phyloP scores from a whole-genome alignment of 1,139 yeast species.

The Eremothecium sinecaudum region DNA sequence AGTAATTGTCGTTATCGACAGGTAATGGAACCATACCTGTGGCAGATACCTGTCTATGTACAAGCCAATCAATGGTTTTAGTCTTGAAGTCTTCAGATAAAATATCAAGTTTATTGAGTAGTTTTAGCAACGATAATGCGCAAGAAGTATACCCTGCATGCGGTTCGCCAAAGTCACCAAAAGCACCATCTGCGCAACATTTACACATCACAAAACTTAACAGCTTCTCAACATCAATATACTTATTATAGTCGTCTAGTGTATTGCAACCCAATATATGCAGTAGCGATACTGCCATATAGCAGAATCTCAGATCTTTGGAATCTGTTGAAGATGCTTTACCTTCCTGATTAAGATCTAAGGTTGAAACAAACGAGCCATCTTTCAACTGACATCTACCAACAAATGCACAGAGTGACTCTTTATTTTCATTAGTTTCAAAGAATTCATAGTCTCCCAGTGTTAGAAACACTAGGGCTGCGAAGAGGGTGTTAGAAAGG shows the following conservation, averaged over 20 bases:
- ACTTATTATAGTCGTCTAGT: conserved; percentile 25
- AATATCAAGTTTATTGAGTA: conserved; percentile 34
- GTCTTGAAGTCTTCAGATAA: conserved; percentile 17
- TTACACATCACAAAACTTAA: conserved; percentile 37
- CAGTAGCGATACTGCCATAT: conserved; percentile 61
- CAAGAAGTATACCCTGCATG: conserved; percentile 89
- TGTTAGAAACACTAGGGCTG: conserved; percentile 15
- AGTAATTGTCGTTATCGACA: conserved; percentile 25
- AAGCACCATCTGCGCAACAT: conserved; percentile 58
- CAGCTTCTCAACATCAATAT: conserved; percentile 38
- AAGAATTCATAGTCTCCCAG: conserved; percentile 17
- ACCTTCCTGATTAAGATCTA: conserved; percentile 32
- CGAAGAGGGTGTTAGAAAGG: conserved; percentile 28
- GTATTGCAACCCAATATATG: conserved; percentile 37
- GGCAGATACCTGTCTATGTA: conserved; percentile 48
- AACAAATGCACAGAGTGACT: conserved; percentile 17
- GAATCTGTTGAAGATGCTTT: conserved; percentile 45
- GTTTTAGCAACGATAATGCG: conserved; percentile 55
- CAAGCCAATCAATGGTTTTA: conserved; percentile 47
- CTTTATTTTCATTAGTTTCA: conserved; percentile 9
- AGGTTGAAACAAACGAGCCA: conserved; percentile 52
- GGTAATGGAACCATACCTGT: conserved; percentile 25
- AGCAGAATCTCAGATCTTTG: conserved; percentile 62
- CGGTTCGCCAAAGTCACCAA: conserved; percentile 54
- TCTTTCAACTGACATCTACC: conserved; percentile 24